A percentile compares a stretch with the other conserved stretches of the same genome.
Conservation (phyloP, 2,329 filamentous ascomycete species). For the Microcyclospora pomicola region DNA sequence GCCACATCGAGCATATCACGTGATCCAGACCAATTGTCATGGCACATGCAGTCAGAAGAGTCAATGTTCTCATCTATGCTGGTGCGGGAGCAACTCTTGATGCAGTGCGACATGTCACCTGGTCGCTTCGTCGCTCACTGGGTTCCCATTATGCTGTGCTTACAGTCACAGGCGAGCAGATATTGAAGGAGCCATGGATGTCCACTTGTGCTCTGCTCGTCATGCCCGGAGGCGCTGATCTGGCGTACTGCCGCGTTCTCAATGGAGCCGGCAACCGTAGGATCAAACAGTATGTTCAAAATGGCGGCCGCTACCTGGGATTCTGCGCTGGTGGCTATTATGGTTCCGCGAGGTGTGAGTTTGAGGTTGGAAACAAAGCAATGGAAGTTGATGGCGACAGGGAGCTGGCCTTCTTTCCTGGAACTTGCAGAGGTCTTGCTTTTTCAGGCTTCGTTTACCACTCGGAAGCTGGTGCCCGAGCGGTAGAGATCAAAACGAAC, state of each 20-base stretch:
- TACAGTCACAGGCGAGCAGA: conserved; percentile 59
- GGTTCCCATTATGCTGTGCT: conserved; percentile 88
- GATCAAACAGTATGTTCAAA: conserved; percentile 73
- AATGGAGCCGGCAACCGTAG: conserved; percentile 77
- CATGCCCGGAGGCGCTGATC: conserved; percentile 84
- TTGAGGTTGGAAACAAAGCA: conserved; percentile 68
- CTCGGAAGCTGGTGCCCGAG: conserved; percentile 70
- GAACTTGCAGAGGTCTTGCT: conserved; percentile 69
- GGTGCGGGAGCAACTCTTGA: conserved; percentile 76
- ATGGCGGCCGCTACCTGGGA: conserved; percentile 74
- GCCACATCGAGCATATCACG: conserved; percentile 4
- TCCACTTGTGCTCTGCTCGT: conserved; percentile 78
- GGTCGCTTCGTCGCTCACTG: conserved; percentile 71
- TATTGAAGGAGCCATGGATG: conserved; percentile 86
- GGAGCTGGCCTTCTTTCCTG: conserved; percentile 81
- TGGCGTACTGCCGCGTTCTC: conserved; percentile 75
- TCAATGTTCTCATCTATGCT: conserved; percentile 90
- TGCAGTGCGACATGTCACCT: conserved; percentile 80
- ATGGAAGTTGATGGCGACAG: conserved; percentile 77
- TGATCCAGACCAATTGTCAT: conserved; percentile 7
- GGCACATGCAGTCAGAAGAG: conserved; percentile 40
- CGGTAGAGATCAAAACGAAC: conserved; percentile 52
- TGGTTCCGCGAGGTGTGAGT: conserved; percentile 67
- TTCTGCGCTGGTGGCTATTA: conserved; percentile 96
- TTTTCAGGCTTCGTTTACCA: conserved; percentile 84